A percentile compares a stretch with the other conserved stretches of the same genome.
Conservation (phyloP, 352 stramenopile species). For the Pelagophyceae sp. region DNA sequence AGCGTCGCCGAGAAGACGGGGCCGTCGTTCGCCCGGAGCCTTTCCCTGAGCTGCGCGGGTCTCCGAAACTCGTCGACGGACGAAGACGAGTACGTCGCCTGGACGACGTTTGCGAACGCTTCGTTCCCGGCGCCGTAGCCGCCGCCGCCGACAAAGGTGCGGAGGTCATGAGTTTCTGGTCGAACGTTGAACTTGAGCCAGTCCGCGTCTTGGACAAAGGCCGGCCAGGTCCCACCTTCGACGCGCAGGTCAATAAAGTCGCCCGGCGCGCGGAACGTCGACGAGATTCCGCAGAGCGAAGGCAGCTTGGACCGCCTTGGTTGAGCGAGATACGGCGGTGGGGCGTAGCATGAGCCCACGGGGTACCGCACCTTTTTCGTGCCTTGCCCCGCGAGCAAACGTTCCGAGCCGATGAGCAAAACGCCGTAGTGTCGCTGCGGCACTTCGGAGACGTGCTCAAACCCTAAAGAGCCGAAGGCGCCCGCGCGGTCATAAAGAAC, state of each 20-base stretch:
- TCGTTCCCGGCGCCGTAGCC: not conserved
- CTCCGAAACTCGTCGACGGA: not conserved
- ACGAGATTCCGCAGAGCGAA: not conserved
- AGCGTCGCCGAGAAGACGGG: not conserved
- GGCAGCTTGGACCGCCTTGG: not conserved
- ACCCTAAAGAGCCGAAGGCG: too few species aligned
- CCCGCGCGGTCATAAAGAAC: too few species aligned
- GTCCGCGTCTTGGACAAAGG: not conserved
- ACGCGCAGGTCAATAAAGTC: too few species aligned
- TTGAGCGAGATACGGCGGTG: not conserved
- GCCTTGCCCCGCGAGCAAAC: too few species aligned
- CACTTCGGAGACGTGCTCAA: too few species aligned
- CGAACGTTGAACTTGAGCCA: not conserved
- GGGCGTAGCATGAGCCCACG: too few species aligned
- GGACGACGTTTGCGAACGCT: not conserved
- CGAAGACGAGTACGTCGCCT: not conserved
- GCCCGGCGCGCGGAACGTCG: not conserved
- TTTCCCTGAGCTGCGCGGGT: not conserved
- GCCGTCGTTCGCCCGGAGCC: not conserved
- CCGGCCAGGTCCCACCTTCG: not conserved
- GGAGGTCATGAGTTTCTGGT: not conserved
- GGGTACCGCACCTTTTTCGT: too few species aligned
- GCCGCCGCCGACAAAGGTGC: not conserved
- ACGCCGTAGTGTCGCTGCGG: too few species aligned
- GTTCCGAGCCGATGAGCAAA: too few species aligned